Evolutionary conservation across 768 basidiomycete genomes (phyloP), one percentile per base, ranked within the genome.

Genomic region (Cystoderma amianthinum): DNA sequence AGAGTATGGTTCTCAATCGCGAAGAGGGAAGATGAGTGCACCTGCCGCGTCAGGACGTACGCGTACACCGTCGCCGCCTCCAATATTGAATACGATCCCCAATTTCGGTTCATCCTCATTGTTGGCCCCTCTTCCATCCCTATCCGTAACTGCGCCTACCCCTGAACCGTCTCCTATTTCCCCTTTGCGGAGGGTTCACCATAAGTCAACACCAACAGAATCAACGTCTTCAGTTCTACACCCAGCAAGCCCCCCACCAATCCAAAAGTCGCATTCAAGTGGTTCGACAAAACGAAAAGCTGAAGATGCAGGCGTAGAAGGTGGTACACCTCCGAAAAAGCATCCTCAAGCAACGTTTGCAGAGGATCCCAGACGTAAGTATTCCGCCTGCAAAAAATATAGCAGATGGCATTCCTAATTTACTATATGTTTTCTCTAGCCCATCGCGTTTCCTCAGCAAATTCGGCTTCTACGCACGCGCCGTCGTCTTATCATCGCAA

Each of bases 401-500:
- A n/a, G n/a, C n/a, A 24, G 41, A 21, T 23, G 44, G 43, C 40
- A 37, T 21, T 41, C 45, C 51, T 55, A 49, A 42, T 46, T 41
- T 44, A 46, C 47, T 54, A 34, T 55, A 55, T 49, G 32, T 46
- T 46, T 47, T 33, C 16, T 36, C 36, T 13, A 78, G 78, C 71
- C 36, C 74, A 78, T 47, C 75, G 78, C 23, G 60, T 71, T 22
- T 80, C 78, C 25, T n/a, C n/a, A n/a, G 67, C 55, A 13, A 64
- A 54, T 17, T 69, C 69, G 23, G 60, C 65, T 15, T 66, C 75
- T 5, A 72, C 74, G 12, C 72, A 72, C 45, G 80, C 83, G 0
- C 85, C 86, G 1, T 85, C 85, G 1, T 83, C 84, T 4, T 87
- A 74, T 51, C 72, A 77, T 46, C 76, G 78, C 46, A 58, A 57